Percentiles rank a stretch among this genome's conserved stretches.
These are phyloP conservation scores for Cicer chorassanicum DNA, from an alignment of 306 rosid genomes.

Conservation along the genomic window DNA sequence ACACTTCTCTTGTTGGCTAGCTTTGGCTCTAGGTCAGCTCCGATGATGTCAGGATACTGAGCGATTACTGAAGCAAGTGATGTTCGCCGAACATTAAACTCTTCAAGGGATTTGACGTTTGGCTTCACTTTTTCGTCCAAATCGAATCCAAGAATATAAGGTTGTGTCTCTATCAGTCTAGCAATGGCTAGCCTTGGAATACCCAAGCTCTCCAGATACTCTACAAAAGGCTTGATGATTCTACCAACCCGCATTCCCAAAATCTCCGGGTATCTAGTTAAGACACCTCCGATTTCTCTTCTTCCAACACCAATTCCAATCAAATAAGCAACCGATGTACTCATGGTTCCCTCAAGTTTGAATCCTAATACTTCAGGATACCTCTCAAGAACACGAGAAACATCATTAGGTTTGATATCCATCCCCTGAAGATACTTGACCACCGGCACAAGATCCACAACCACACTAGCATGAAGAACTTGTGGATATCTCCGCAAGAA, in stretches of 20 bases:
- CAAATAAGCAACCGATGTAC: constrained; percentile 93
- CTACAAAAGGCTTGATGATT: constrained; percentile 91
- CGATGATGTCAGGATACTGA: constrained; percentile 84
- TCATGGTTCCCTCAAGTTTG: constrained; percentile 99
- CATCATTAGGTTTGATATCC: constrained; percentile 80
- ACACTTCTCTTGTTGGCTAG: constrained; percentile 65
- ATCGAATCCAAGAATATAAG: constrained; percentile 88
- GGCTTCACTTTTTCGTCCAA: constrained; percentile 79
- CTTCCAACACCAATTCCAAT: constrained; percentile 90
- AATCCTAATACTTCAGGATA: constrained; percentile 91
- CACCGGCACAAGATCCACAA: constrained; percentile 86
- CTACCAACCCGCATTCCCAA: constrained; percentile 96
- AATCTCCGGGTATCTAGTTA: constrained; percentile 87
- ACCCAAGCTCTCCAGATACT: constrained; percentile 78
- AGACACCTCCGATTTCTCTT: constrained; percentile 83
- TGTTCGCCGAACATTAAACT: constrained; percentile 65
- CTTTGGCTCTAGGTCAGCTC: constrained; percentile 72
- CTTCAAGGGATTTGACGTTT: constrained; percentile 75
- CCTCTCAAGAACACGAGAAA: constrained; percentile 86
- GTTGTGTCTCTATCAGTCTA: constrained; percentile 84
- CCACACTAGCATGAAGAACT: constrained; percentile 97
- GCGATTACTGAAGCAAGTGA: constrained; percentile 79
- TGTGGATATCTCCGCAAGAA: constrained; percentile 91
- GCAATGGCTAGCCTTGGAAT: constrained; percentile 89
- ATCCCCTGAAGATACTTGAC: constrained; percentile 90